A percentile compares a stretch with the other conserved stretches of the same genome.
These are phyloP conservation scores for Starmera amethionina DNA, from an alignment of 805 yeast genomes.

Conservation along the genomic window DNA sequence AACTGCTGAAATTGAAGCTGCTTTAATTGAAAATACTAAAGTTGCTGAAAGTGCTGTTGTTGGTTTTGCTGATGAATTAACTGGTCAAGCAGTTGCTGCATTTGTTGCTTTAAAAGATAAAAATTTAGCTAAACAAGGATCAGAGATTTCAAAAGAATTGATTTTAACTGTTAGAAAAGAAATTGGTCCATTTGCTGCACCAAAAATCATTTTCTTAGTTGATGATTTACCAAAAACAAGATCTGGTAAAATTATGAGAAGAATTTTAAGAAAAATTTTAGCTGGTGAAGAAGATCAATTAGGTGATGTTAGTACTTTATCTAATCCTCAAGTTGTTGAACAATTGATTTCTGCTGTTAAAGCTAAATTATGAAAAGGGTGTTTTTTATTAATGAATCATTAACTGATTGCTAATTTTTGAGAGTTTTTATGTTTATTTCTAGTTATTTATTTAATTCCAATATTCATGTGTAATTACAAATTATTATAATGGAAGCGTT, in stretches of 20 bases:
- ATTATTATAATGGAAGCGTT: too few species aligned
- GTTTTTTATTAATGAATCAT: too few species aligned
- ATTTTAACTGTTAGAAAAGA: slow-evolving; percentile 83
- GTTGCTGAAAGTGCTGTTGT: slow-evolving; percentile 97
- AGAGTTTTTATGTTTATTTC: too few species aligned
- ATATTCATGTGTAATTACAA: too few species aligned
- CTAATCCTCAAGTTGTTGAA: slow-evolving; percentile 78
- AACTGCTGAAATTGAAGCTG: slow-evolving; percentile 97
- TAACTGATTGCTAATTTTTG: too few species aligned
- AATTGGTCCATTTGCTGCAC: slow-evolving; percentile 89
- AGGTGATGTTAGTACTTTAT: slow-evolving; percentile 85
- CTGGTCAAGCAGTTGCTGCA: slow-evolving; percentile 97
- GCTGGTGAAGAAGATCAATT: slow-evolving; percentile 87
- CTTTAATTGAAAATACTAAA: slow-evolving; percentile 64
- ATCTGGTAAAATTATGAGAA: slow-evolving; percentile 98
- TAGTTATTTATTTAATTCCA: too few species aligned
- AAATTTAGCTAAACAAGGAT: slow-evolving; percentile 38
- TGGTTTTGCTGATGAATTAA: slow-evolving; percentile 87
- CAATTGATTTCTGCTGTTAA: slow-evolving; percentile 64
- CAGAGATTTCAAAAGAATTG: slow-evolving; percentile 50
- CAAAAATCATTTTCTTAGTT: slow-evolving; percentile 75
- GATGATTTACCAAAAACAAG: slow-evolving; percentile 96
- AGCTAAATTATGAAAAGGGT: neutral
- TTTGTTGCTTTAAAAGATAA: slow-evolving; percentile 74
- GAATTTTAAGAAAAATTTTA: slow-evolving; percentile 87